phyloP scores from a whole-genome alignment of 352 stramenopile species.

The Globisporangium apiculatum region DNA sequence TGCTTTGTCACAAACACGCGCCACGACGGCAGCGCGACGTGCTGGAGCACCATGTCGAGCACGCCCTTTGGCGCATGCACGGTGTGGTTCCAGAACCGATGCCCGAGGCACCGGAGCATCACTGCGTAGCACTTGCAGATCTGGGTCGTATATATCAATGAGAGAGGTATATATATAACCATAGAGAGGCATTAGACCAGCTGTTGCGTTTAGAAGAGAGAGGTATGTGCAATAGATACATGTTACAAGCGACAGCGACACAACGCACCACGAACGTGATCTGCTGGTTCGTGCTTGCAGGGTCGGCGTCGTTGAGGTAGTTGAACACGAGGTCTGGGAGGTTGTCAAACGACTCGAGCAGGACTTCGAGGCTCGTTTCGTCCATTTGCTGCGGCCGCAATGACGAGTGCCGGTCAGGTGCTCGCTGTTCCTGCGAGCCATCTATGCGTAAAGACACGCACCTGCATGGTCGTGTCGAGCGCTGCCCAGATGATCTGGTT shows the following conservation, averaged over 20 bases:
- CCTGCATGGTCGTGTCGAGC: slow-evolving; percentile 81
- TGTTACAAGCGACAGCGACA: too few relatives aligned
- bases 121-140: slow-evolving; percentile 78
- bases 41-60: slow-evolving; percentile 59
- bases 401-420: neutral
- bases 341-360: slow-evolving; percentile 84
- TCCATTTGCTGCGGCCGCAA: slow-evolving; percentile 55
- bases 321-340: slow-evolving; percentile 84
- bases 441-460: slow-evolving; percentile 11
- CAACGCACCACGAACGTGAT: slow-evolving; percentile 70
- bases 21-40: slow-evolving; percentile 58
- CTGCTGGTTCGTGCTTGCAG: slow-evolving; percentile 50
- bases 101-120: slow-evolving; percentile 61
- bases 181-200: too few relatives aligned
- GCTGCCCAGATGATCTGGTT: slow-evolving; percentile 73
- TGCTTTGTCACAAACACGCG: slow-evolving; percentile 76
- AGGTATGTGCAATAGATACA: neutral
- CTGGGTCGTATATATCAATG: slow-evolving; percentile 15
- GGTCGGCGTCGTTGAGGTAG: slow-evolving; percentile 69
- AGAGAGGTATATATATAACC: too few relatives aligned
- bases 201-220: neutral
- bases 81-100: slow-evolving; percentile 82
- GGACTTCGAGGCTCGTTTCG: slow-evolving; percentile 59
- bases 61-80: slow-evolving; percentile 61
- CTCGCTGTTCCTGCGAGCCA: too few relatives aligned